Base-by-base conservation (phyloP, 2,329 filamentous ascomycete genomes). In the Botrytis sinoallii region DNA sequence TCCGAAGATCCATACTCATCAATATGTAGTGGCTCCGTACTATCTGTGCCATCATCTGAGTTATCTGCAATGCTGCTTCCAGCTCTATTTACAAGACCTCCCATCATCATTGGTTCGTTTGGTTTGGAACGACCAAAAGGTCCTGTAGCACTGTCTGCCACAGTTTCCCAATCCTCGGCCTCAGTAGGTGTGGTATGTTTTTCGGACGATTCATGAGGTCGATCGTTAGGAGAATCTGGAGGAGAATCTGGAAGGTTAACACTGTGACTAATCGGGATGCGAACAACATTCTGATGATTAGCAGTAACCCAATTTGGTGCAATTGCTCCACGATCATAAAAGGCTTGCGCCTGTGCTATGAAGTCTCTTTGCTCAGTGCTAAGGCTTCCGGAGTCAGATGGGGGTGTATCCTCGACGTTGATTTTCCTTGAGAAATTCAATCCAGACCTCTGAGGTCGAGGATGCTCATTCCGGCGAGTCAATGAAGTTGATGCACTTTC, bases 81-180 rank as follows among this genome's bases (percentile, higher is more conserved):
- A 48, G 79, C 75, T 67, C 74, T 74, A 12, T 75, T 59, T 40
- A 78, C 74, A 40, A 69, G 70, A 14, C 75, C 75, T 35, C 75
- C 76, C 60, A 73, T 74, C 67, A 77, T 63, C 48, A 75, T 71
- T 29, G 63, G 42, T n/a, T 59, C 68, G 20, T 75, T 57, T n/a
- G 68, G 72, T 22, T 48, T 73, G 20, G 52, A 48, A n/a, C 73
- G 57, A 29, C 48, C 29, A 18, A 70, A 73, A 44, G 57, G 40
- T 22, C 74, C 75, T 38, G 61, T 44, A 18, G 64, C 73, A 61
- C 78, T 80, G 16, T 79, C 78, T 38, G 74, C 77, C 22, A 81
- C 77, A 8, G 80, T 81, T 68, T 81, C 79, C 80, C 80, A 81
- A 70, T 81, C 80, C 64, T 78, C 75, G 67, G 78, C 77, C 44